Percentiles rank a stretch among this genome's conserved stretches.
phyloP scores from a whole-genome alignment of 257 asterid species.

The Vinca minor region DNA sequence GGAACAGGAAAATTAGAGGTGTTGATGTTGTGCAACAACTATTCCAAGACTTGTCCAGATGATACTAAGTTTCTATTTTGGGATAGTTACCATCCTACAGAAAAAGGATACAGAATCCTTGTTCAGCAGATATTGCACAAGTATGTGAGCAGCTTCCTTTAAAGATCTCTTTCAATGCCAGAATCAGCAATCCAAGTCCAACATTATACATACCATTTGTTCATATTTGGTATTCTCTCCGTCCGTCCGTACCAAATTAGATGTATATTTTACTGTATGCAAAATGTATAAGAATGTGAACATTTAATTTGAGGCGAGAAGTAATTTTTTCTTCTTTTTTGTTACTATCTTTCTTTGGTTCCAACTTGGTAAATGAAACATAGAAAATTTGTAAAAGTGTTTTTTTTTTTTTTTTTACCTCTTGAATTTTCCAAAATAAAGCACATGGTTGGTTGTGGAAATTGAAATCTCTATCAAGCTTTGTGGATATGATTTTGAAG shows the following conservation, averaged over 20 bases:
- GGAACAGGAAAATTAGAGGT: slow-evolving; percentile 31
- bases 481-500: background rate
- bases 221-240: background rate
- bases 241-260: too few relatives aligned
- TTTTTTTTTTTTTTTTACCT: background rate
- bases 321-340: too few relatives aligned
- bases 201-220: background rate
- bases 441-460: background rate
- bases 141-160: background rate
- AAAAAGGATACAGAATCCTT: slow-evolving; percentile 26
- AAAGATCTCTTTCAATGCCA: background rate
- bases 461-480: background rate
- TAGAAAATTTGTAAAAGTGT: too few relatives aligned
- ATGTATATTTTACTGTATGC: too few relatives aligned
- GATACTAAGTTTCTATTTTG: slow-evolving; percentile 27
- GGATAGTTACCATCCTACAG: slow-evolving; percentile 42
- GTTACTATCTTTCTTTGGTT: background rate
- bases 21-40: slow-evolving; percentile 21
- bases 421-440: background rate
- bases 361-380: too few relatives aligned
- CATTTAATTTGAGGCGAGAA: too few relatives aligned
- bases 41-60: slow-evolving; percentile 23
- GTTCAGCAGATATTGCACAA: background rate
- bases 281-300: too few relatives aligned
- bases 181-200: background rate